Evolutionary conservation across 345 rosid genomes (phyloP), one percentile per base, ranked within the genome.

Genomic region (Aquilaria yunnanensis): DNA sequence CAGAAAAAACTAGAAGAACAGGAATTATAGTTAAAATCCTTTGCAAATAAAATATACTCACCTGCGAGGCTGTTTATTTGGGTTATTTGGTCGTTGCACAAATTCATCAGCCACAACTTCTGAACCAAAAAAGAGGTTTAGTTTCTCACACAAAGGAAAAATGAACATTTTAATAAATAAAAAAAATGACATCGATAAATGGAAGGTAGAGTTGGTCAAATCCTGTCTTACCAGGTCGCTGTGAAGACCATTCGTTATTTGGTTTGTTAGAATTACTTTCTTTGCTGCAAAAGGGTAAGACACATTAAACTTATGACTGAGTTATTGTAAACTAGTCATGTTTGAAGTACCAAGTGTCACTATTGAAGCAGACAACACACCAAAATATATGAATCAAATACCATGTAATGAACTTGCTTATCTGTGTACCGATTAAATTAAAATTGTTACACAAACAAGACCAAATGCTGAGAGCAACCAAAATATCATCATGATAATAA

Each of bases 51-150:
- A 9, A 5, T 37, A 5, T 9, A 73, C 86, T 67, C 65, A 70
- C 89, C 89, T 84, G 66, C 86, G 86, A 72, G 86, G 79, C 59
- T 70, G 78, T 63, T 74, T 77, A 67, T 56, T 68, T 49, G 67
- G 56, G 67, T 50, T 68, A 56, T 74, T 83, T 63, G 75, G 83
- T 14, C 81, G 82, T 51, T 83, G 89, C 52, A 70, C 82, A 69
- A 67, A 62, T 68, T 86, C 92, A 60, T 86, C 87, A 70, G 54
- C 75, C 29, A 64, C 78, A 67, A 54, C 67, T 65, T 79, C 94
- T 87, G 86, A 37, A 37, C 43, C 56, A 62, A 43, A 57, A 12
- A 56, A 55, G 33, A 62, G 5, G 54, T 10, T 32, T 60, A 54
- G 65, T 63, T 67, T 54, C 62, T 16, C 16, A 41, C 9, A 59